Conservation (phyloP, 1,284 basidiomycete genomes). For the Cutaneotrichosporon cavernicola region DNA sequence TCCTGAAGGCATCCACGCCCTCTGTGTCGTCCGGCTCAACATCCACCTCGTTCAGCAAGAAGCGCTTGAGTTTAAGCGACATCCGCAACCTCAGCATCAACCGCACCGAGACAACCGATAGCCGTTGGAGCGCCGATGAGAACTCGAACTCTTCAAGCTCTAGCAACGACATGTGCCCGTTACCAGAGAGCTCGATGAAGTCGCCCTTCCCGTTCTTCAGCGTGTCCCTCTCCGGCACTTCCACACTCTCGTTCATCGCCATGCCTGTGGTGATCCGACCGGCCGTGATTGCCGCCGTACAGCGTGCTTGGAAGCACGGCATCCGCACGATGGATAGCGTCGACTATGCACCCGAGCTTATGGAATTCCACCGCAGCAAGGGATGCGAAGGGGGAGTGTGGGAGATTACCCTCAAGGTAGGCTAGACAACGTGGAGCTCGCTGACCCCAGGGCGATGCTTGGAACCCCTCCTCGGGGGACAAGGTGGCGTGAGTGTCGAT, state of each 20-base stretch:
- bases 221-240: constrained; percentile 41
- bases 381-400: constrained; percentile 50
- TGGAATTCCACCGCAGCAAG: constrained; percentile 43
- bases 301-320: constrained; percentile 41
- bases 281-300: constrained; percentile 37
- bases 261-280: constrained; percentile 38
- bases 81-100: not conserved
- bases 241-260: constrained; percentile 47
- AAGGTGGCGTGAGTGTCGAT: constrained; percentile 44
- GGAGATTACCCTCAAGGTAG: constrained; percentile 44
- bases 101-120: constrained; percentile 2
- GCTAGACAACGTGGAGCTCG: constrained; percentile 24
- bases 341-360: constrained; percentile 46
- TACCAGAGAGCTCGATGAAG: constrained; percentile 28
- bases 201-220: constrained; percentile 44
- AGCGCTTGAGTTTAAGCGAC: constrained; percentile 4
- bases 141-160: not conserved
- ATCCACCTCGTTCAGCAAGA: not conserved
- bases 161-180: constrained; percentile 34
- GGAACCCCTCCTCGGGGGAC: constrained; percentile 44
- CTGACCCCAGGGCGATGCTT: constrained; percentile 1
- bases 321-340: constrained; percentile 35
- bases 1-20: not conserved
- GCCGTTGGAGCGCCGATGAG: constrained; percentile 6
- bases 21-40: not conserved